A percentile compares a stretch with the other conserved stretches of the same genome.
phyloP scores from a whole-genome alignment of 2,329 filamentous ascomycete genomes.

The Xylaria sp. region DNA sequence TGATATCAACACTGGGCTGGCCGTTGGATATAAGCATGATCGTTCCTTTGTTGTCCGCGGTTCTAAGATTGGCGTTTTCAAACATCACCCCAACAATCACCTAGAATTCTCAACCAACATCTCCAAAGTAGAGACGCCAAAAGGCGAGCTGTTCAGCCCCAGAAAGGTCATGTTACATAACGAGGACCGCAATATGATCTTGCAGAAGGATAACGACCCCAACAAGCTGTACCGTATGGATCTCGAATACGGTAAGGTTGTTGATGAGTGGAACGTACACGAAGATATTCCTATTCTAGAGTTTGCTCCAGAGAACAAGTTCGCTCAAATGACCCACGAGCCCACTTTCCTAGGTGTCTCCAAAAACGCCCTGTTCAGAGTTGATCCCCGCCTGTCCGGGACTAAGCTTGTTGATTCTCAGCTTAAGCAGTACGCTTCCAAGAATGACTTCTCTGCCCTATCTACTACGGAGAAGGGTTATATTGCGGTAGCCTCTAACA shows the following conservation, averaged over 20 bases:
- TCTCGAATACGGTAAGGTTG: slow-evolving; percentile 94
- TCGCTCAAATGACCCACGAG: slow-evolving; percentile 93
- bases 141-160: slow-evolving; percentile 86
- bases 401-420: slow-evolving; percentile 92
- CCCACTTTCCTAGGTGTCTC: slow-evolving; percentile 95
- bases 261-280: slow-evolving; percentile 98
- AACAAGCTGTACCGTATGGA: slow-evolving; percentile 98
- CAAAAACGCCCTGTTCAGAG: slow-evolving; percentile 87
- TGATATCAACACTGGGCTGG: slow-evolving; percentile 90
- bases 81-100: slow-evolving; percentile 89
- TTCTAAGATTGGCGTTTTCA: slow-evolving; percentile 98
- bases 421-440: slow-evolving; percentile 93
- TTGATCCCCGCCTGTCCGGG: slow-evolving; percentile 88
- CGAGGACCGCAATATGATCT: slow-evolving; percentile 85
- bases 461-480: slow-evolving; percentile 97
- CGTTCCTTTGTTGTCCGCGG: slow-evolving; percentile 96
- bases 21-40: slow-evolving; percentile 96
- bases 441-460: slow-evolving; percentile 95
- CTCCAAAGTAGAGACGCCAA: slow-evolving; percentile 89
- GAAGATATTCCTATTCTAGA: slow-evolving; percentile 92
- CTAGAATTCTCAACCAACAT: slow-evolving; percentile 97
- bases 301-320: slow-evolving; percentile 97
- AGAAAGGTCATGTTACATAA: slow-evolving; percentile 97
- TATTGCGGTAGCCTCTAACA: slow-evolving; percentile 95
- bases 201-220: slow-evolving; percentile 82